Evolutionary conservation across 495 filamentous ascomycete genomes (phyloP).

Genomic region (Neurospora tetraspora): DNA sequence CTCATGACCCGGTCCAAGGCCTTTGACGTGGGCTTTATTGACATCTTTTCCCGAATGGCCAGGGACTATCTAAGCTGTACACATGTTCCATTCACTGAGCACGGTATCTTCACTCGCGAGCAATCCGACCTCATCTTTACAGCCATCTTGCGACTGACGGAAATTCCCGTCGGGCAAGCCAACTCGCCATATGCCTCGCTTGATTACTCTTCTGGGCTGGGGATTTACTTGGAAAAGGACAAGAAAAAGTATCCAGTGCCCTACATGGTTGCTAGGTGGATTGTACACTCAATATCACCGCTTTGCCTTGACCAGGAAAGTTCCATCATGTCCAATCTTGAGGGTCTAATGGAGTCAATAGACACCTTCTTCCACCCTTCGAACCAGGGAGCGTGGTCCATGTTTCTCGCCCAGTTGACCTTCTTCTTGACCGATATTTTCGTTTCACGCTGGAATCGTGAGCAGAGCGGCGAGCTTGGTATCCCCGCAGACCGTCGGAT

Average conservation of each 20-base stretch:
- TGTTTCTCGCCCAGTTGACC: conserved; percentile 77
- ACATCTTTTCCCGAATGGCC: conserved; percentile 78
- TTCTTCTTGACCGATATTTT: conserved; percentile 95
- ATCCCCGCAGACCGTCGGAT: conserved; percentile 69
- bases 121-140: conserved; percentile 93
- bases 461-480: conserved; percentile 84
- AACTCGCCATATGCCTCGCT: conserved; percentile 85
- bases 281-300: conserved; percentile 88
- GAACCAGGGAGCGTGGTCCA: conserved; percentile 89
- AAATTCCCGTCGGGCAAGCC: conserved; percentile 94
- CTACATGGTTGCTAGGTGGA: conserved; percentile 90
- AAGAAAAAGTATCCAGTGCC: conserved; percentile 83
- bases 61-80: conserved; percentile 66
- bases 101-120: conserved; percentile 85
- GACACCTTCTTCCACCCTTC: conserved; percentile 99
- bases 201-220: conserved; percentile 74
- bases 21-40: conserved; percentile 79
- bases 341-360: conserved; percentile 88
- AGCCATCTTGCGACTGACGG: conserved; percentile 74
- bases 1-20: conserved; percentile 80
- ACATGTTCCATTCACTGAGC: conserved; percentile 72
- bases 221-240: conserved; percentile 79
- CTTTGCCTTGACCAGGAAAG: conserved; percentile 64
- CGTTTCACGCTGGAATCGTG: conserved; percentile 94
- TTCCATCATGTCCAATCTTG: conserved; percentile 75